Conservation (phyloP, 306 rosid species). For the Vigna angularis region DNA sequence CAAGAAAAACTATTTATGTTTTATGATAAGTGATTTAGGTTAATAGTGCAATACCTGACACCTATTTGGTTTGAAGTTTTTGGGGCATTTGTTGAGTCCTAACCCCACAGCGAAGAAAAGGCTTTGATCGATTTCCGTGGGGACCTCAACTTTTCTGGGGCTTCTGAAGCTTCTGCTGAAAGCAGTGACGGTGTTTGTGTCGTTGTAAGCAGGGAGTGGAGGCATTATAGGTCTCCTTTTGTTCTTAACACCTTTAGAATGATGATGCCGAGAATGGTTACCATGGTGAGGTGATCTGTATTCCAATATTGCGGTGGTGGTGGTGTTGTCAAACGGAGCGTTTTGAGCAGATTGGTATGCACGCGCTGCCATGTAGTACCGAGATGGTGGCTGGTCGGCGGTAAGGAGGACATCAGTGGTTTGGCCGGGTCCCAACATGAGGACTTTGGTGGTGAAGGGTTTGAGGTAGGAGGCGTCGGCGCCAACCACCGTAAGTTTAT, state of each 20-base stretch:
- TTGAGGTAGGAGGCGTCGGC: slow-evolving; percentile 91
- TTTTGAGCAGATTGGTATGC: slow-evolving; percentile 82
- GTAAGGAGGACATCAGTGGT: slow-evolving; percentile 88
- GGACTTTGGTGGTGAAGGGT: slow-evolving; percentile 79
- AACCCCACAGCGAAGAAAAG: slow-evolving; percentile 78
- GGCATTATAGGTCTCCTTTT: slow-evolving; percentile 63
- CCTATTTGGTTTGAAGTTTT: slow-evolving; percentile 34
- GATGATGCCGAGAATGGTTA: slow-evolving; percentile 26
- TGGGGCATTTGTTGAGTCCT: slow-evolving; percentile 82
- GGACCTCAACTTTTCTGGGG: slow-evolving; percentile 66
- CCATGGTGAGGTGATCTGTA: slow-evolving; percentile 57
- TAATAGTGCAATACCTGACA: slow-evolving; percentile 17
- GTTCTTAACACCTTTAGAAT: slow-evolving; percentile 42
- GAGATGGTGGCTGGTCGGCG: slow-evolving; percentile 71
- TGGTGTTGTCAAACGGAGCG: slow-evolving; percentile 82
- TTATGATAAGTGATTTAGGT: neutral
- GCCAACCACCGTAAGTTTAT: slow-evolving; percentile 76
- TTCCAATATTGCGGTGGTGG: slow-evolving; percentile 87
- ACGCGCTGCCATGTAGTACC: slow-evolving; percentile 81
- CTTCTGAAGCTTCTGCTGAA: slow-evolving; percentile 70
- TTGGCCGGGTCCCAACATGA: slow-evolving; percentile 96
- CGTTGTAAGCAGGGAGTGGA: slow-evolving; percentile 74
- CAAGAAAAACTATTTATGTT: too few relatives aligned
- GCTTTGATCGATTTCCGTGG: slow-evolving; percentile 67
- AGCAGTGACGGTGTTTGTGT: slow-evolving; percentile 76